Percentiles rank a stretch among this genome's conserved stretches.
Evolutionary conservation across 768 basidiomycete genomes (phyloP).

Genomic region (Pholiota molesta): DNA sequence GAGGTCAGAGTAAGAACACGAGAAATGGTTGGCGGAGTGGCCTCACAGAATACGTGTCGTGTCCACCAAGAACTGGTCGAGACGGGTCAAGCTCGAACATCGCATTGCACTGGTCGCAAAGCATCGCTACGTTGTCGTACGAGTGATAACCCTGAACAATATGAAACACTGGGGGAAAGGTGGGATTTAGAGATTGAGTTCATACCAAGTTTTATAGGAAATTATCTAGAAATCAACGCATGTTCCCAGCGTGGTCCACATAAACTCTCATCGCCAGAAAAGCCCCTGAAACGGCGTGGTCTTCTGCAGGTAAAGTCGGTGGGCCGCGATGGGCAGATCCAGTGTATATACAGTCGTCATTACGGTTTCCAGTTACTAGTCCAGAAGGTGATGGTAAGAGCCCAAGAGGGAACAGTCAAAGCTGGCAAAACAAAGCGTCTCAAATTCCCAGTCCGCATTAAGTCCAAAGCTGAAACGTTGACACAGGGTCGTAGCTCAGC

Average conservation of each 20-base stretch:
- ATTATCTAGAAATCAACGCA: constrained; percentile 2
- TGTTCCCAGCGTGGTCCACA: constrained; percentile 13
- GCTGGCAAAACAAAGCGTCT: background rate
- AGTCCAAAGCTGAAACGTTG: background rate
- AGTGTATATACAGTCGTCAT: background rate
- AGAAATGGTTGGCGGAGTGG: background rate
- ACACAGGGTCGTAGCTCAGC: too few species aligned
- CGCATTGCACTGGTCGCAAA: constrained; percentile 1
- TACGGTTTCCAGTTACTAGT: background rate
- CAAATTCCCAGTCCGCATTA: background rate
- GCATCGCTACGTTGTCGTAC: background rate
- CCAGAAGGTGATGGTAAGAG: background rate
- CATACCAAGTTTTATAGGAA: constrained; percentile 4
- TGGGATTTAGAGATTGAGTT: background rate
- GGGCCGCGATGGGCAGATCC: background rate
- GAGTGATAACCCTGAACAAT: background rate
- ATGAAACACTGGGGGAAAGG: background rate
- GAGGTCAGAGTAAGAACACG: background rate
- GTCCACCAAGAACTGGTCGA: background rate
- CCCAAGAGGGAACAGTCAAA: background rate
- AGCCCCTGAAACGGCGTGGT: background rate
- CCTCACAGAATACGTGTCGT: background rate
- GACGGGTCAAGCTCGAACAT: background rate
- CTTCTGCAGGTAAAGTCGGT: background rate
- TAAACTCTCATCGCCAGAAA: constrained; percentile 10